Conservation (phyloP, 2,329 filamentous ascomycete genomes). For the Fusarium sp. region DNA sequence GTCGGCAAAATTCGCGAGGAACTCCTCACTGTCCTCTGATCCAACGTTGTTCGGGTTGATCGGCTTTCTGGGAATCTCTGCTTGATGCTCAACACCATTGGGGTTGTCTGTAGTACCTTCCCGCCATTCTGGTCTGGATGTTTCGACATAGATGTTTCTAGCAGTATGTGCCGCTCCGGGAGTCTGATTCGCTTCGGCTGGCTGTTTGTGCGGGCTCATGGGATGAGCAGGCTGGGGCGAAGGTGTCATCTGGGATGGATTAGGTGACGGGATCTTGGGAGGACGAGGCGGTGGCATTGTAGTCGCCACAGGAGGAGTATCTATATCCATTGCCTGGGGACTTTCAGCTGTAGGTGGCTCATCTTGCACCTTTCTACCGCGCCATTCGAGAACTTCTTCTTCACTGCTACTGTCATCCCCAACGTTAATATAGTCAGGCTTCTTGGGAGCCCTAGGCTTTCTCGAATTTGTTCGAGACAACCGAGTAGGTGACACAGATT, state of each 20-base stretch:
- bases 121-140: conserved; percentile 69
- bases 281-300: conserved; percentile 36
- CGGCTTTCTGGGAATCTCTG: conserved; percentile 36
- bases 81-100: conserved; percentile 39
- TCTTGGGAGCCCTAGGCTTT: conserved; percentile 69
- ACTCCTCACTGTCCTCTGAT: conserved; percentile 67
- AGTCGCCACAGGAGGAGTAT: conserved; percentile 57
- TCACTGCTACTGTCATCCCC: conserved; percentile 61
- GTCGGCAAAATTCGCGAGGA: conserved; percentile 64
- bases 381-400: conserved; percentile 53
- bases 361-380: conserved; percentile 49
- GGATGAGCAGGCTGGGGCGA: conserved; percentile 24
- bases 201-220: conserved; percentile 1
- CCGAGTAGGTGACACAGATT: conserved; percentile 59
- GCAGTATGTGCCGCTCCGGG: conserved; percentile 43
- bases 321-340: conserved; percentile 74
- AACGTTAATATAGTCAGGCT: conserved; percentile 58
- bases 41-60: conserved; percentile 56
- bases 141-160: conserved; percentile 68
- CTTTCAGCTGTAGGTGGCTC: conserved; percentile 53
- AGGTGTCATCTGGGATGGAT: conserved; percentile 13
- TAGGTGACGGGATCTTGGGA: conserved; percentile 32
- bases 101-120: conserved; percentile 57
- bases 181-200: neutral
- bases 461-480: conserved; percentile 61